These are phyloP conservation scores for Aspergillus wentii DNA, from an alignment of 495 filamentous ascomycete genomes.

Conservation along the genomic window DNA sequence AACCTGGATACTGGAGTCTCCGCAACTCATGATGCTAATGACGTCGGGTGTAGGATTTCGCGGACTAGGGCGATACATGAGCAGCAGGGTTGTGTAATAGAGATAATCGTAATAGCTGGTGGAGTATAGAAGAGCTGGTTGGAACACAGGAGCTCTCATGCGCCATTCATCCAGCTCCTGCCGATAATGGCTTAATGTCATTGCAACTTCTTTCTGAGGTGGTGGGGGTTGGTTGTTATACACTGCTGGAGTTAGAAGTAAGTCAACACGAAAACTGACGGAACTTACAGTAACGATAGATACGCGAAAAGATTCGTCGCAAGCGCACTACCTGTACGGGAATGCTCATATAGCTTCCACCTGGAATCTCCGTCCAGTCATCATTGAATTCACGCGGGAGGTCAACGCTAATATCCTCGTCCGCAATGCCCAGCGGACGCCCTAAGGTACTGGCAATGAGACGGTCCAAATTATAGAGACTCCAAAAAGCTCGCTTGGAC, in stretches of 20 bases:
- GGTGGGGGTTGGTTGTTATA: conserved; percentile 39
- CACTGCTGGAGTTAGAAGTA: conserved; percentile 21
- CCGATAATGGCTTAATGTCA: conserved; percentile 36
- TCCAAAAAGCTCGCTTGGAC: conserved; percentile 49
- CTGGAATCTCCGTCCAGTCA: conserved; percentile 37
- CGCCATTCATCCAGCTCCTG: conserved; percentile 47
- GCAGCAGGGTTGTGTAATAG: conserved; percentile 46
- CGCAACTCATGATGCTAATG: conserved; percentile 42
- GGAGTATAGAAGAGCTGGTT: conserved; percentile 40
- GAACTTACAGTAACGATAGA: conserved; percentile 42
- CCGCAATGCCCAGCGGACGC: conserved; percentile 44
- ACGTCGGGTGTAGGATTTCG: conserved; percentile 41
- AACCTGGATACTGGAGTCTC: conserved; percentile 45
- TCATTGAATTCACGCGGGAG: conserved; percentile 42
- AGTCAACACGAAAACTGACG: neutral
- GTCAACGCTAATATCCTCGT: conserved; percentile 44
- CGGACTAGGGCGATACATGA: conserved; percentile 47
- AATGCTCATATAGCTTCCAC: conserved; percentile 41
- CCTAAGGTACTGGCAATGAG: conserved; percentile 46
- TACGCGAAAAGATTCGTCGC: conserved; percentile 44
- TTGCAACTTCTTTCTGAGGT: conserved; percentile 27
- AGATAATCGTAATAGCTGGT: conserved; percentile 48
- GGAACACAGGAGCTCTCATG: conserved; percentile 32
- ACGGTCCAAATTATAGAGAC: conserved; percentile 47
- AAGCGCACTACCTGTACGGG: conserved; percentile 44